These are phyloP conservation scores for Forsythia suspensa DNA, from an alignment of 257 asterid species.

Conservation along the genomic window DNA sequence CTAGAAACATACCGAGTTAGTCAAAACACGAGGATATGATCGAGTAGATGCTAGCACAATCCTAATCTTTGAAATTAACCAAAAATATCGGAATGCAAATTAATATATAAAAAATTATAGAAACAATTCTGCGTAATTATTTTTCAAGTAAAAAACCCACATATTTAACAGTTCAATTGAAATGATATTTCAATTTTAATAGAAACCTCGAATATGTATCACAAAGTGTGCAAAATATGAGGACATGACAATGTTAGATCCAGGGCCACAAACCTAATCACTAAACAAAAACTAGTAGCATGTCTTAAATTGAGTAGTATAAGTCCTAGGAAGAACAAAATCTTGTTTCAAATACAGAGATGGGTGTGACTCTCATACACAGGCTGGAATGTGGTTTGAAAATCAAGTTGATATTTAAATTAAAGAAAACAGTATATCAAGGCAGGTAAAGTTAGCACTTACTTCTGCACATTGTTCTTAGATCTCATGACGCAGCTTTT, in stretches of 20 bases:
- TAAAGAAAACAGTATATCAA: not conserved
- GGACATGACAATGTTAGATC: not conserved
- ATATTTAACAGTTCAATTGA: not conserved
- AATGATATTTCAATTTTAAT: not conserved
- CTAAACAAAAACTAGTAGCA: not conserved
- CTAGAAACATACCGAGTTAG: not conserved
- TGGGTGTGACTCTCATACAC: not conserved
- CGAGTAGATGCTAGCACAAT: not conserved
- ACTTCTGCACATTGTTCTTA: conserved; percentile 95
- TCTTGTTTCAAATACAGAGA: not conserved
- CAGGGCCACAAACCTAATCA: not conserved
- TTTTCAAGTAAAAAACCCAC: not conserved
- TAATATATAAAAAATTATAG: too few relatives aligned
- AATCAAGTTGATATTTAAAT: not conserved
- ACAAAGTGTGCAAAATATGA: not conserved
- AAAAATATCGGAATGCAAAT: not conserved
- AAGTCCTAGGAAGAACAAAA: not conserved
- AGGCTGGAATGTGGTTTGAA: too few relatives aligned
- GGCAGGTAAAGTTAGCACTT: conserved; percentile 11
- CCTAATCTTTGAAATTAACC: not conserved
- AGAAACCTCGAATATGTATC: not conserved
- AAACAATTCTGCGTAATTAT: not conserved
- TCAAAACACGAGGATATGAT: conserved; percentile 6
- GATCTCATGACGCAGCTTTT: conserved; percentile 82
- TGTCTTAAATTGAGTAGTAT: not conserved